These are phyloP conservation scores for Emmonsiellopsis sp. DNA, from an alignment of 2,329 filamentous ascomycete species.

Conservation along the genomic window DNA sequence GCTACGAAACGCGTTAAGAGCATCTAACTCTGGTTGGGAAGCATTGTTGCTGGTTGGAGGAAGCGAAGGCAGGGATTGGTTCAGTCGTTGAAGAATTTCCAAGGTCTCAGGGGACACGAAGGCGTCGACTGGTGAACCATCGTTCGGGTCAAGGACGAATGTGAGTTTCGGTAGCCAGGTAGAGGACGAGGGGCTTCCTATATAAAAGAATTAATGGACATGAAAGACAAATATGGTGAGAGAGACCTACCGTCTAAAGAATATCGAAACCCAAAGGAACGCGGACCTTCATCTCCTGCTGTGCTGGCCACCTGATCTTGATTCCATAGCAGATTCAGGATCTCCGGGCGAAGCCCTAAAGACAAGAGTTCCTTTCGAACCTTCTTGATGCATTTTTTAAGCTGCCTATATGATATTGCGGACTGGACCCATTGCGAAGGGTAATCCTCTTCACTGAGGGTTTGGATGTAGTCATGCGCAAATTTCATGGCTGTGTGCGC, in stretches of 20 bases:
- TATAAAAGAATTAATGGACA: constrained; percentile 2
- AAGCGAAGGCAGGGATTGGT: constrained; percentile 20
- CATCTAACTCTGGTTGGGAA: neutral
- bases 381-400: constrained; percentile 83
- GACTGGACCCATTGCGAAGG: constrained; percentile 61
- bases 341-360: constrained; percentile 63
- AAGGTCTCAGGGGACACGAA: constrained; percentile 56
- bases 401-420: constrained; percentile 71
- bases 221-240: neutral
- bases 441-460: constrained; percentile 62
- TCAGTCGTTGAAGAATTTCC: constrained; percentile 53
- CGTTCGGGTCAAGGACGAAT: constrained; percentile 56
- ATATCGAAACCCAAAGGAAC: constrained; percentile 3
- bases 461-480: constrained; percentile 64
- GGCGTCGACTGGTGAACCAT: constrained; percentile 60
- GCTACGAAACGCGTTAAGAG: neutral
- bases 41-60: neutral
- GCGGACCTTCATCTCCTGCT: neutral
- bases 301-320: constrained; percentile 11
- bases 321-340: constrained; percentile 55
- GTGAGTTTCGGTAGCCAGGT: constrained; percentile 59
- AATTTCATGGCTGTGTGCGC: constrained; percentile 61
- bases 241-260: constrained; percentile 4
- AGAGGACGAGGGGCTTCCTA: constrained; percentile 28
- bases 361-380: constrained; percentile 61